Conservation (phyloP, 306 rosid species). For the Glycine latifolia region DNA sequence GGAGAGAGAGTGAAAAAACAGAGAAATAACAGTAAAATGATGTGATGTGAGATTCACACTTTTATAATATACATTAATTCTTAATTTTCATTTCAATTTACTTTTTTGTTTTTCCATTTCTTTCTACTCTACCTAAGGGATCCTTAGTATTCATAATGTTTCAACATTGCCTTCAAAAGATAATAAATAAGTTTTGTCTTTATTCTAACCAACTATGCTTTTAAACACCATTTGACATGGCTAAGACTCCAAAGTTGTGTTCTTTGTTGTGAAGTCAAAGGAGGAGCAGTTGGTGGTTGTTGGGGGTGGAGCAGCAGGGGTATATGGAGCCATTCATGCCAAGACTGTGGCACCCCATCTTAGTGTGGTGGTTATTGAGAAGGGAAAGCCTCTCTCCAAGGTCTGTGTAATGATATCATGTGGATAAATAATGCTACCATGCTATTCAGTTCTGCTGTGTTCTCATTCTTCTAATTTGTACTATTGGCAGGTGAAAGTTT, state of each 20-base stretch:
- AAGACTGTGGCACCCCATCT: conserved; percentile 82
- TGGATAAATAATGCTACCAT: neutral
- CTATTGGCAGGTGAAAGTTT: conserved; percentile 75
- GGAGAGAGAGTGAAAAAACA: too few species aligned
- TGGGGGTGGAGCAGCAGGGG: conserved; percentile 97
- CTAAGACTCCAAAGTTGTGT: neutral
- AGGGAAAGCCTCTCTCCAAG: conserved; percentile 85
- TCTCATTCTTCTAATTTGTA: conserved; percentile 12
- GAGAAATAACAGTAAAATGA: too few species aligned
- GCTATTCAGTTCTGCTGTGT: conserved; percentile 30
- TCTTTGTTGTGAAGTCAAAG: conserved; percentile 51
- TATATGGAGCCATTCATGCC: conserved; percentile 90
- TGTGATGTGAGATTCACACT: too few species aligned
- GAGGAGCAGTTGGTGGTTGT: conserved; percentile 81
- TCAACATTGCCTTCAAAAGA: too few species aligned
- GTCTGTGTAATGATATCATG: conserved; percentile 45
- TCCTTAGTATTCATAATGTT: too few species aligned
- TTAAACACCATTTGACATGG: neutral
- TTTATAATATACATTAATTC: too few species aligned
- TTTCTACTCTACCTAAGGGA: too few species aligned
- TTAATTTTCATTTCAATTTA: too few species aligned
- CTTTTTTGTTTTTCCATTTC: too few species aligned
- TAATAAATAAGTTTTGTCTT: neutral
- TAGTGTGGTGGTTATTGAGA: conserved; percentile 74
- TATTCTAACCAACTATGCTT: neutral